These are phyloP conservation scores for Amorphotheca resinae DNA, from an alignment of 495 filamentous ascomycete species.

Conservation along the genomic window DNA sequence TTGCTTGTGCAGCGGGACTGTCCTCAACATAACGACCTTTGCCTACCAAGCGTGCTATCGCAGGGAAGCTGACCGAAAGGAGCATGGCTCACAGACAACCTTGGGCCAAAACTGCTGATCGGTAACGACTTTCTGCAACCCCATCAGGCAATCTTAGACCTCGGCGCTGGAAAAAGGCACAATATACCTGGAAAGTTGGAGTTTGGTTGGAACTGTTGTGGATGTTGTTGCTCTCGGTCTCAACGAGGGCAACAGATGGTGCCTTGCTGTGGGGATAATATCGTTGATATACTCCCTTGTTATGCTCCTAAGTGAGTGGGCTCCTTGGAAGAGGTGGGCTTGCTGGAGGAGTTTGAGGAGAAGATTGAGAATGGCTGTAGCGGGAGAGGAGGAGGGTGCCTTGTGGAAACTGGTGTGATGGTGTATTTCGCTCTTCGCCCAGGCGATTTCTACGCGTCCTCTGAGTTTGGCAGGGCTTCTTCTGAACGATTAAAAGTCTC, in stretches of 20 bases:
- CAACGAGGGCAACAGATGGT: neutral
- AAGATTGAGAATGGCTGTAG: neutral
- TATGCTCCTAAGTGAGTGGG: neutral
- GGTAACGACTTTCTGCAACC: neutral
- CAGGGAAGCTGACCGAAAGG: neutral
- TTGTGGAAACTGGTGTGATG: neutral
- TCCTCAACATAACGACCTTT: neutral
- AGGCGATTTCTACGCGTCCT: no score
- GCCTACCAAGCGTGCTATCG: neutral
- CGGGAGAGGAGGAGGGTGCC: neutral
- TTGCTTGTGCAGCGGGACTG: neutral
- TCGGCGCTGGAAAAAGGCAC: no score
- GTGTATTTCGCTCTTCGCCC: no score
- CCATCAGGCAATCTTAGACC: neutral
- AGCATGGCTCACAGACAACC: neutral
- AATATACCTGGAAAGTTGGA: neutral
- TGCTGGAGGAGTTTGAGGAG: neutral
- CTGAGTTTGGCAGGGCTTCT: no score
- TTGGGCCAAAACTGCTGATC: neutral
- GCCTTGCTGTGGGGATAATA: neutral
- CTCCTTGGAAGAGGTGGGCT: neutral
- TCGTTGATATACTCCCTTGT: neutral
- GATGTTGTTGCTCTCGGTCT: neutral
- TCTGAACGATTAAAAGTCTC: no score
- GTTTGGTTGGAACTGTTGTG: neutral